Evolutionary conservation across 495 filamentous ascomycete genomes (phyloP).

Genomic region (Tuber brumale): DNA sequence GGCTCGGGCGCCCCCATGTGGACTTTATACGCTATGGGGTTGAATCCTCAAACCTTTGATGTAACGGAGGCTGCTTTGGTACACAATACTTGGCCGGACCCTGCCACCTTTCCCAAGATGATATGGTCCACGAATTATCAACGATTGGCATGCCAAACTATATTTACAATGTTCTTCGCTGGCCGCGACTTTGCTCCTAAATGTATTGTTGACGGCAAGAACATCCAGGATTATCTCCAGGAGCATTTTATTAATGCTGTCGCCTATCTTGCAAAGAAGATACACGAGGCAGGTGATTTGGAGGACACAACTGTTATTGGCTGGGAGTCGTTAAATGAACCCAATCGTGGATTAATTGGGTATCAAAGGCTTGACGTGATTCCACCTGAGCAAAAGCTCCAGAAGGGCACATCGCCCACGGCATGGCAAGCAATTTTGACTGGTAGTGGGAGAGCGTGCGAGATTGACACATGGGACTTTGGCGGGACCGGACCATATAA

Average conservation of each 20-base stretch:
- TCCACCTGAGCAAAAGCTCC: conserved; percentile 80
- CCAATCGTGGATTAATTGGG: conserved; percentile 82
- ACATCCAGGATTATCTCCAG: conserved; percentile 95
- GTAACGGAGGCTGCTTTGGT: conserved; percentile 88
- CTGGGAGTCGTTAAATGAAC: conserved; percentile 94
- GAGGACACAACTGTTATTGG: conserved; percentile 85
- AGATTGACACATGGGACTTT: conserved; percentile 87
- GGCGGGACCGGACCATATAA: conserved; percentile 87
- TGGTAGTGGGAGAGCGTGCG: conserved; percentile 80
- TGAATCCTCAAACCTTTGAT: conserved; percentile 77
- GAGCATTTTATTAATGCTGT: conserved; percentile 75
- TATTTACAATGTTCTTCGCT: conserved; percentile 69
- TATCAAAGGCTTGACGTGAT: conserved; percentile 74
- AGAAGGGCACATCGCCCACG: conserved; percentile 89
- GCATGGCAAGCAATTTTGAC: conserved; percentile 90
- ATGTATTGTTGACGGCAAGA: conserved; percentile 86
- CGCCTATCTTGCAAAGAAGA: conserved; percentile 69
- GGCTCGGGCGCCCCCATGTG: conserved; percentile 96
- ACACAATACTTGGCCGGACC: conserved; percentile 88
- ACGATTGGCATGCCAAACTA: conserved; percentile 61
- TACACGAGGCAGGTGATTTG: conserved; percentile 84
- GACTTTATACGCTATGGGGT: conserved; percentile 88
- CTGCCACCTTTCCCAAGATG: conserved; percentile 90
- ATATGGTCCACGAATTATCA: conserved; percentile 98
- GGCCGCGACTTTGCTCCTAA: conserved; percentile 93